Conservation (phyloP, 208 protist species). For the Wallacemonas sp. region DNA sequence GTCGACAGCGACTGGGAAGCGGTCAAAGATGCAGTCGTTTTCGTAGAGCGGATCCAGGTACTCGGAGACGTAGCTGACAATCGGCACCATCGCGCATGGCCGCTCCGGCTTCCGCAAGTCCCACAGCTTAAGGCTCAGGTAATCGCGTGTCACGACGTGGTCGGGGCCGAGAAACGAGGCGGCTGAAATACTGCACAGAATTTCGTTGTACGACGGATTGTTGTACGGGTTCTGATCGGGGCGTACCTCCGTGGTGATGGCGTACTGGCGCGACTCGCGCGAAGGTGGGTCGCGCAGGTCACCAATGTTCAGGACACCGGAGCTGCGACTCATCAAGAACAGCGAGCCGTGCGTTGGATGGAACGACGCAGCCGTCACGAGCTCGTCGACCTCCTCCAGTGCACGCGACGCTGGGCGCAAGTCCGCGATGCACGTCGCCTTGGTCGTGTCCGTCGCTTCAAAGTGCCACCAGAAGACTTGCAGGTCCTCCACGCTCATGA, state of each 20-base stretch:
- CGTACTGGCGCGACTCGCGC: conserved; percentile 62
- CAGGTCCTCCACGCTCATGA: conserved; percentile 87
- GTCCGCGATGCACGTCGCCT: conserved; percentile 75
- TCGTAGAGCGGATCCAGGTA: conserved; percentile 80
- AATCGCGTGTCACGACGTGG: conserved; percentile 87
- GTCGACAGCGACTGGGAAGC: conserved; percentile 81
- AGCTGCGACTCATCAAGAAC: conserved; percentile 83
- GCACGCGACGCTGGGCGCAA: conserved; percentile 58
- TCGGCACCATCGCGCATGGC: conserved; percentile 59
- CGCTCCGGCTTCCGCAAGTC: conserved; percentile 66
- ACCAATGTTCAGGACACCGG: conserved; percentile 79
- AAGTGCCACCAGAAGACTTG: conserved; percentile 91
- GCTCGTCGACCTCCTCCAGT: conserved; percentile 80
- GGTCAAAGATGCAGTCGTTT: conserved; percentile 87
- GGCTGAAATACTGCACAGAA: conserved; percentile 82
- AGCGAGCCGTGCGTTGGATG: conserved; percentile 84
- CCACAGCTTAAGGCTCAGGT: conserved; percentile 87
- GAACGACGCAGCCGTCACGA: conserved; percentile 77
- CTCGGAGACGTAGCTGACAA: conserved; percentile 71
- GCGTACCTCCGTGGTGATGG: conserved; percentile 59
- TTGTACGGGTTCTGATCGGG: conserved; percentile 58
- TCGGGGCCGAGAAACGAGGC: conserved; percentile 77
- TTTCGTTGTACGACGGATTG: conserved; percentile 70
- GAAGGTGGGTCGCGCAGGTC: conserved; percentile 82
- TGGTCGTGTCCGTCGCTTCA: conserved; percentile 66